Evolutionary conservation across 768 basidiomycete genomes (phyloP).

Genomic region (Suillus fuscotomentosus): DNA sequence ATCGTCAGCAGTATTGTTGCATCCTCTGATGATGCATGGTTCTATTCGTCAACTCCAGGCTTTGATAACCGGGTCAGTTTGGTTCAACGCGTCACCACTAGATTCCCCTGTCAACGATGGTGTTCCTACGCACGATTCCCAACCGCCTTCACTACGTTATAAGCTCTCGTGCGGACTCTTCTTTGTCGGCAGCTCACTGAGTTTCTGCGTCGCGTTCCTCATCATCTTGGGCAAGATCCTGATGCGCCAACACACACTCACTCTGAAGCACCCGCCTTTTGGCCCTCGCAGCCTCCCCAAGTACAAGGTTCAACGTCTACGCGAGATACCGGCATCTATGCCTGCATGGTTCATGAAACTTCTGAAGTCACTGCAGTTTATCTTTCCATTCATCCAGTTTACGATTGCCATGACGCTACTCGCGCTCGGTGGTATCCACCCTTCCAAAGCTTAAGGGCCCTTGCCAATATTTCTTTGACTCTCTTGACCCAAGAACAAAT

Average conservation of each 20-base stretch:
- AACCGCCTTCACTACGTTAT: neutral
- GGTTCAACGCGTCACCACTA: neutral
- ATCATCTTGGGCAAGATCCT: neutral
- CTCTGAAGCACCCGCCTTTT: neutral
- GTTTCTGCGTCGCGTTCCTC: neutral
- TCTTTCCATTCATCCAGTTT: neutral
- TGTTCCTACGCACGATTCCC: neutral
- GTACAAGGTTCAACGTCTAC: neutral
- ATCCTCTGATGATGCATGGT: neutral
- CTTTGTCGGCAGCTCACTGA: neutral
- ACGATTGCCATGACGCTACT: neutral
- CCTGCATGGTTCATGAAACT: neutral
- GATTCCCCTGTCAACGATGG: neutral
- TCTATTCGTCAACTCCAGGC: neutral
- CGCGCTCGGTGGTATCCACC: no score
- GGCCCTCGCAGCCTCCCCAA: neutral
- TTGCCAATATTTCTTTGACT: no score
- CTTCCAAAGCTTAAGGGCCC: no score
- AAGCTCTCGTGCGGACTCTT: neutral
- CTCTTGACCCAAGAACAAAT: no score
- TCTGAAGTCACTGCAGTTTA: neutral
- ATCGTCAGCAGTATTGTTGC: neutral
- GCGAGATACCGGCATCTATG: neutral
- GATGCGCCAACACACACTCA: neutral
- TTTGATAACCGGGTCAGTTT: neutral